These are phyloP conservation scores for Umbelopsis sp. DNA, from an alignment of 192 early-diverging fungal genomes.

Conservation along the genomic window DNA sequence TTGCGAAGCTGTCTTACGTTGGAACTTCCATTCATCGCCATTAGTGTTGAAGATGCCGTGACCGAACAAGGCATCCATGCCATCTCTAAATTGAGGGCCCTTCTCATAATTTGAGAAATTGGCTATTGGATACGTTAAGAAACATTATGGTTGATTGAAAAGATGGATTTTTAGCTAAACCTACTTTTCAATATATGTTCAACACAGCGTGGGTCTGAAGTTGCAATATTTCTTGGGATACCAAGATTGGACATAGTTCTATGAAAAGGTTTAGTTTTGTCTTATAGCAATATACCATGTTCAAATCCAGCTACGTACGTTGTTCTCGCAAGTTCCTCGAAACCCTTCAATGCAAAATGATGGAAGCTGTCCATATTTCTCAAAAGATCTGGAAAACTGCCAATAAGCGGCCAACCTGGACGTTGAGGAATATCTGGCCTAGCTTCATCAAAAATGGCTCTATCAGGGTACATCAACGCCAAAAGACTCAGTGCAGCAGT, in stretches of 20 bases:
- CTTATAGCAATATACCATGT: background rate
- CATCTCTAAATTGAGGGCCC: slow-evolving; percentile 44
- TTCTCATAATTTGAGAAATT: slow-evolving; percentile 45
- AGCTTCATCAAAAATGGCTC: slow-evolving; percentile 36
- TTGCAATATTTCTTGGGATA: slow-evolving; percentile 25
- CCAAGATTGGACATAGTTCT: slow-evolving; percentile 28
- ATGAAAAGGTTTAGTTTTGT: background rate
- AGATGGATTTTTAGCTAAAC: background rate
- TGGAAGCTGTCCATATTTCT: slow-evolving; percentile 19
- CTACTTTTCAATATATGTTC: slow-evolving; percentile 45
- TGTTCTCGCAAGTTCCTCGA: slow-evolving; percentile 19
- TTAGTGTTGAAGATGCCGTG: slow-evolving; percentile 75
- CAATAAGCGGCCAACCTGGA: slow-evolving; percentile 31
- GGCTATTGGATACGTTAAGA: slow-evolving; percentile 8
- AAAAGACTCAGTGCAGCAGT: slow-evolving; percentile 14
- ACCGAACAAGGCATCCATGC: slow-evolving; percentile 59
- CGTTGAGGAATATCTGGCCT: slow-evolving; percentile 26
- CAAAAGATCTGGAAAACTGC: slow-evolving; percentile 23
- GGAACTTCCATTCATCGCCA: slow-evolving; percentile 52
- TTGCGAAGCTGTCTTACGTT: slow-evolving; percentile 52
- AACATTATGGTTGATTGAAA: background rate
- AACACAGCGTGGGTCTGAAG: slow-evolving; percentile 35
- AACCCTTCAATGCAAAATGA: slow-evolving; percentile 23
- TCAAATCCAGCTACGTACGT: slow-evolving; percentile 15
- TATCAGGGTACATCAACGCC: slow-evolving; percentile 33